Evolutionary conservation across 1,139 yeast species (phyloP), one percentile per base, ranked within the genome.

Genomic region (Schwanniomyces etchellsii): DNA sequence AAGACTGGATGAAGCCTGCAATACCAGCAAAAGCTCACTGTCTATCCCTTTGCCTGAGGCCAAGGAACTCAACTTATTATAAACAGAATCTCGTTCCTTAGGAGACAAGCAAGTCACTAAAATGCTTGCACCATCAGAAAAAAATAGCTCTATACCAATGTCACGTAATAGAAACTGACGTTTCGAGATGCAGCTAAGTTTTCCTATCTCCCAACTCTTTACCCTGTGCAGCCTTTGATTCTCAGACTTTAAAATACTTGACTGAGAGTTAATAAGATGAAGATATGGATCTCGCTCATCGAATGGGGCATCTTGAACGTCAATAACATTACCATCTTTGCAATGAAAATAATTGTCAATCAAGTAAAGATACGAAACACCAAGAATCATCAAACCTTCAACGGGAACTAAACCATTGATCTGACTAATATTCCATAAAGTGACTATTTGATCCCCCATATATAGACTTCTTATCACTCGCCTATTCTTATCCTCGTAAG

Each of bases 101-200:
- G 64, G 57, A 16, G 67, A 60, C 18, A 70, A 53, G 29, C 81
- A 73, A 0, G 88, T 81, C 3, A 79, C 60, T 35, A 81, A 54
- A 22, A 78, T 64, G 40, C 83, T 78, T 3, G 79, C 73, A 0
- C 93, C 94, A 50, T 81, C 79, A 18, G 69, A 68, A 50, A 83
- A 82, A 42, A 83, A 78, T 50, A 84, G 57, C 45, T 85, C 96
- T 26, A 84, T 48, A 0, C 89, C 95, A 31, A 81, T 82, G 50
- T 84, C 93, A 33, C 95, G 57, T 14, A 84, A 60, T 15, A 85
- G 52, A 44, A 84, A 85, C 28, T 81, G 86, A 29, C 94, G 59
- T 42, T 80, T 82, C 3, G 85, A 77, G 15, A 81, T 71, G 6
- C 81, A 74, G 3, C 77, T 70, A 21, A 85, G 50, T 27, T 69